Conservation (phyloP, 2,329 filamentous ascomycete genomes). For the Metarhizium humberi region DNA sequence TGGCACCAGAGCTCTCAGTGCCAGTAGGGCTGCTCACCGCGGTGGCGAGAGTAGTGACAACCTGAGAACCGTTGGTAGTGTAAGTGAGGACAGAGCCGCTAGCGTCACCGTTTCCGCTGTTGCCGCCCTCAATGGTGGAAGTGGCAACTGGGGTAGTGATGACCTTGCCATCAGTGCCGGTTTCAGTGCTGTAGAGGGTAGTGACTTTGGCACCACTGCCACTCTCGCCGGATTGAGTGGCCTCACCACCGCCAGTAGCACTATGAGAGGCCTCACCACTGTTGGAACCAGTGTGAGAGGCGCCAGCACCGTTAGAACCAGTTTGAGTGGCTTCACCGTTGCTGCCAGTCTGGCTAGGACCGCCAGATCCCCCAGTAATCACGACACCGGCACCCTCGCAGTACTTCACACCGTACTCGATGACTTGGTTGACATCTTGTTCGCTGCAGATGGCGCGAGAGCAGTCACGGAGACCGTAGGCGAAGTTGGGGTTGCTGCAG, state of each 20-base stretch:
- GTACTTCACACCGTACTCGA: constrained; percentile 28
- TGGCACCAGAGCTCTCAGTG: constrained; percentile 11
- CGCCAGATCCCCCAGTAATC: constrained; percentile 15
- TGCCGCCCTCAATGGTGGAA: constrained; percentile 19
- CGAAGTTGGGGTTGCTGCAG: constrained; percentile 36
- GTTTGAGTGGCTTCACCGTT: neutral
- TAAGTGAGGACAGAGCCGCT: constrained; percentile 12
- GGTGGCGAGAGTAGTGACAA: constrained; percentile 19
- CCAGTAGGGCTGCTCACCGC: constrained; percentile 10
- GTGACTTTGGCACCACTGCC: constrained; percentile 15
- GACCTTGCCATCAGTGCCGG: constrained; percentile 21
- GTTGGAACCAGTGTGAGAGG: neutral
- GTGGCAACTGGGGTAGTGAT: constrained; percentile 27
- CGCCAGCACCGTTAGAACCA: constrained; percentile 10
- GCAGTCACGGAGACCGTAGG: constrained; percentile 43
- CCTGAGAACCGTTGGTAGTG: constrained; percentile 12
- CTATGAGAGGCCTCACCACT: neutral
- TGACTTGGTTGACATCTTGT: constrained; percentile 24
- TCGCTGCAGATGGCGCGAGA: constrained; percentile 31
- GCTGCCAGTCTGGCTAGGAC: neutral
- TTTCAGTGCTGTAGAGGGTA: constrained; percentile 26
- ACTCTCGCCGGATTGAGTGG: neutral
- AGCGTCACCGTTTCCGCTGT: constrained; percentile 10
- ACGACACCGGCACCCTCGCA: constrained; percentile 28
- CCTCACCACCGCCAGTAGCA: constrained; percentile 12